Base-by-base conservation (phyloP, 495 filamentous ascomycete genomes). In the Lophium mytilinum region DNA sequence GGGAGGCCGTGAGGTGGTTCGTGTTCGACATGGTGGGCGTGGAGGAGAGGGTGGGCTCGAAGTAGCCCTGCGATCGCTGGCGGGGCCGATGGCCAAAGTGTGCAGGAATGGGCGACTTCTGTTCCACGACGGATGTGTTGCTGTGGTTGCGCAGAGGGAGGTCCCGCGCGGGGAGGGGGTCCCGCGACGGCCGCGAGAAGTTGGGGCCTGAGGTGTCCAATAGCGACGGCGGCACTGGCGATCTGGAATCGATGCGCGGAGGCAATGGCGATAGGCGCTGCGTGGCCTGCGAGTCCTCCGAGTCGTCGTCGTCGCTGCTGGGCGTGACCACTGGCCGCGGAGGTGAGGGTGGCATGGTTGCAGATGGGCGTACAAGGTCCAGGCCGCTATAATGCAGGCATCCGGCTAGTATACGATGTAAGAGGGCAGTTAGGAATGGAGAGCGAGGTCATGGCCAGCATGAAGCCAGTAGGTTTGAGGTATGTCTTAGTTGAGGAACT, bases 1-100 rank as follows among this genome's bases (percentile, higher is more conserved):
- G 83, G 57, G 88, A 92, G 8, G 90, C 88, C 3, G 84, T 83
- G 43, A 88, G 72, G 46, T 61, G 35, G 49, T 52, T 53, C 18
- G 37, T 11, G 51, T 51, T 53, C 2, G 52, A 15, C 53, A 53
- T 55, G 46, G 66, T 75, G 71, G 76, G 71, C 68, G 75, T 78
- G 67, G 88, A 88, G 1, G 89, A 88, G 35, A 95, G 73, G 33
- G 83, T 84, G 5, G 91, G 87, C 70, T 96, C 90, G 64, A 95
- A 96, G 72, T 89, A 84, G 54, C 91, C 91, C 63, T 91, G 88
- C 18, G 85, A 91, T 63, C 90, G 84, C 66, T 86, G 81, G 57
- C 83, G 73, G 21, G 69, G 65, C 18, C 66, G 68, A 50, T 67
- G 69, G 15, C 63, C 67, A 54, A 72, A 57, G 10, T 52, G 59